Evolutionary conservation across 768 basidiomycete species (phyloP), one percentile per base, ranked within the genome.

Genomic region (Amanita exitialis): DNA sequence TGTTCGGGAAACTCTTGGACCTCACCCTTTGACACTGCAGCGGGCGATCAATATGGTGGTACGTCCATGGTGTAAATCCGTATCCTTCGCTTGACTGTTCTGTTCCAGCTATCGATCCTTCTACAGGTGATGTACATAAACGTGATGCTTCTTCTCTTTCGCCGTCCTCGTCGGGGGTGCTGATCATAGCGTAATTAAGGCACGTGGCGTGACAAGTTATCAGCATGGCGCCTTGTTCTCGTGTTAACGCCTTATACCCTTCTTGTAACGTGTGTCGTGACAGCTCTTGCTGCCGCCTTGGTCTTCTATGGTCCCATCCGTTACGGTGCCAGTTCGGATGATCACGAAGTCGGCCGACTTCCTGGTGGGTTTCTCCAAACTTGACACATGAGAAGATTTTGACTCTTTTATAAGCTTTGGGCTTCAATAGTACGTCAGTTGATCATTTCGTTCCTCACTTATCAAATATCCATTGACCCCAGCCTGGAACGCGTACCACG

Each of bases 401-500:
- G 12, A 30, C 41, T 30, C n/a, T 47, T 32, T 30, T 38, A 8
- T 28, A 80, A n/a, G 79, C 73, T 20, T 70, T 81, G 71, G 79
- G 78, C 4, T 81, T 74, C 53, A 81, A 81, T 53, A 81, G 78
- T 80, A 53, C 57, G 75, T 64, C n/a, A 42, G 49, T 30, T 41
- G 54, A 12, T 58, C n/a, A 21, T 16, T 10, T 28, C 10, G 25
- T 39, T 23, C 28, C 3, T 27, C 42, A 44, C 45, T 30, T 18
- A 10, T 35, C 38, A 36, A 20, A 4, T n/a, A 43, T 12, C 39
- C 9, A 7, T 43, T 30, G 35, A 16, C 25, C 21, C 41, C 21
- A 82, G 80, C 80, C 6, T 82, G 80, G 80, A 82, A 82, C 56
- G 79, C 78, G 2, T 80, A 77, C 58, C 69, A 75, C 53, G 78